Evolutionary conservation across 1,284 basidiomycete species (phyloP).

Genomic region (Boletus chippewaensis): DNA sequence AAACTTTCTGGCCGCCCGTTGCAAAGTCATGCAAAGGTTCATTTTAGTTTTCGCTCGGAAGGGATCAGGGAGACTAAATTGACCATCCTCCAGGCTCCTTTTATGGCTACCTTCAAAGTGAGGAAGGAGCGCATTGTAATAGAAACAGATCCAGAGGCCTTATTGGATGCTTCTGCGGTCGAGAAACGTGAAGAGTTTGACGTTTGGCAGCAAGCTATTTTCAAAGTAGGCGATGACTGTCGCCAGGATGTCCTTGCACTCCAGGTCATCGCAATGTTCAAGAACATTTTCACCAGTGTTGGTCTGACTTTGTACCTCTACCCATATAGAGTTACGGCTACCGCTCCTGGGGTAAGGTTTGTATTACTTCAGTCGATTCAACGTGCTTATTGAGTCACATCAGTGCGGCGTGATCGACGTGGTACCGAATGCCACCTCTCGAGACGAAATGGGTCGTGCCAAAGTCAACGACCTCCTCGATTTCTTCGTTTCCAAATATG

Average conservation of each 20-base stretch:
- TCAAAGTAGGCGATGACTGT: conserved; percentile 99
- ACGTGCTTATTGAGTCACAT: conserved; percentile 1
- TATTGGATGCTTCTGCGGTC: conserved; percentile 52
- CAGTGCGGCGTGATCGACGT: conserved; percentile 99
- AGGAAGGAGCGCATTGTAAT: conserved; percentile 69
- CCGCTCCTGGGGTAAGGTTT: conserved; percentile 81
- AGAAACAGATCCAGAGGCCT: conserved; percentile 58
- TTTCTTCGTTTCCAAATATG: conserved; percentile 96
- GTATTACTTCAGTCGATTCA: background rate
- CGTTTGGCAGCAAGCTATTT: conserved; percentile 97
- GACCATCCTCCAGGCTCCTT: conserved; percentile 71
- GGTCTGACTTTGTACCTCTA: conserved; percentile 91
- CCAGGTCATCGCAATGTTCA: conserved; percentile 99
- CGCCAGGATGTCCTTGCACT: conserved; percentile 95
- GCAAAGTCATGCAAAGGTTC: conserved; percentile 94
- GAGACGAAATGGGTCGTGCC: conserved; percentile 98
- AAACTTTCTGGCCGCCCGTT: conserved; percentile 93
- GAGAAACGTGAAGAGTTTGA: conserved; percentile 70
- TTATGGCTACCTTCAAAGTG: conserved; percentile 99
- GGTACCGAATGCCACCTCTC: conserved; percentile 94
- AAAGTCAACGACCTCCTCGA: conserved; percentile 95
- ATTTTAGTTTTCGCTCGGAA: background rate
- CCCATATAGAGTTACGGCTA: conserved; percentile 97
- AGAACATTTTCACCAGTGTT: conserved; percentile 89
- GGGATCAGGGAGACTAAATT: background rate